phyloP scores from a whole-genome alignment of 169 alveolate species.

The Eimeria brunetti region DNA sequence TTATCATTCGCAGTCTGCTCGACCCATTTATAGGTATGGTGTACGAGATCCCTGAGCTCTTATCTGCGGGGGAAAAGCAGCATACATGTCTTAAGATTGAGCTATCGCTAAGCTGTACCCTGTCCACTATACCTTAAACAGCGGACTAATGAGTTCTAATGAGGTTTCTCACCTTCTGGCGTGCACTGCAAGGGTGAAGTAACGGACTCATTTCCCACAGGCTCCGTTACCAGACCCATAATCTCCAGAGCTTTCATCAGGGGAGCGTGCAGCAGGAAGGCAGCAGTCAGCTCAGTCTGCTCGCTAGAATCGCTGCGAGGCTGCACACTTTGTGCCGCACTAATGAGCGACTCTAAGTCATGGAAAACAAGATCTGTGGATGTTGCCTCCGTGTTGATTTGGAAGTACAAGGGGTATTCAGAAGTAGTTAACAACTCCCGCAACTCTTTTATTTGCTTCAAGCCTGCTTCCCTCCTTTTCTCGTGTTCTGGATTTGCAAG shows the following conservation, averaged over 20 bases:
- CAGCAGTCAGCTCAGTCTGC: constrained; percentile 40
- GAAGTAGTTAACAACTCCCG: constrained; percentile 8
- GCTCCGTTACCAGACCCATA: constrained; percentile 38
- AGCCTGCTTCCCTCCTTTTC: constrained; percentile 20
- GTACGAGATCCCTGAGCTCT: constrained; percentile 60
- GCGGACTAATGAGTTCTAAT: neutral
- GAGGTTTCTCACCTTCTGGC: constrained; percentile 33
- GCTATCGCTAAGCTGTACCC: neutral
- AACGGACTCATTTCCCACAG: neutral
- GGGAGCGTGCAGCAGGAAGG: constrained; percentile 62
- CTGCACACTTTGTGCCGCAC: constrained; percentile 19
- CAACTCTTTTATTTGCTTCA: constrained; percentile 45
- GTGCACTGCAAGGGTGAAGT: constrained; percentile 67
- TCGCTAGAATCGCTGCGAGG: neutral
- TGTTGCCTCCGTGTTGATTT: constrained; percentile 28
- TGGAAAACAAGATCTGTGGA: constrained; percentile 2
- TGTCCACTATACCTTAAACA: neutral
- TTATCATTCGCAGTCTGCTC: constrained; percentile 60
- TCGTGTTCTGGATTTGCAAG: neutral
- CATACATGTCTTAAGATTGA: neutral
- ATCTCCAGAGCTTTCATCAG: constrained; percentile 56
- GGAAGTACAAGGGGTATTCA: constrained; percentile 44
- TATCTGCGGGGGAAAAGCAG: constrained; percentile 8
- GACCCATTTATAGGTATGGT: constrained; percentile 49
- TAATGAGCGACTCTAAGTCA: constrained; percentile 18